Evolutionary conservation across 75 land plant species (phyloP).

Genomic region (Pseudotsuga menziesii): DNA sequence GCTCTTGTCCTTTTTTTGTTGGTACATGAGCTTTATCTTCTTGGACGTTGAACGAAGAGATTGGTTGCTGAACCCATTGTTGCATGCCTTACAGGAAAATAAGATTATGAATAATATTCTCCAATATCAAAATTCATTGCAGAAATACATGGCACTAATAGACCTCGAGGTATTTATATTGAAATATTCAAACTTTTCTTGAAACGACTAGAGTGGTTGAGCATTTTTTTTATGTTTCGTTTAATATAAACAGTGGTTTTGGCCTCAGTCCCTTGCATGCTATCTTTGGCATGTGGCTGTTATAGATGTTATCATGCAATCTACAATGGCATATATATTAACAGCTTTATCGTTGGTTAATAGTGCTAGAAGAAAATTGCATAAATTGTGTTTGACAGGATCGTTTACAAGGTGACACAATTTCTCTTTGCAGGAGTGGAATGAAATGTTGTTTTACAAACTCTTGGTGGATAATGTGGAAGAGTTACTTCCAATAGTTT

Average conservation of each 20-base stretch:
- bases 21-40: not conserved
- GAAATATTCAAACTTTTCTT: not conserved
- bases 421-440: slow-evolving; percentile 57
- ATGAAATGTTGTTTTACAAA: slow-evolving; percentile 88
- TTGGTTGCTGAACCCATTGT: not conserved
- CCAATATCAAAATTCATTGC: slow-evolving; percentile 71
- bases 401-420: not conserved
- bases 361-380: not conserved
- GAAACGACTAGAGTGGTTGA: not conserved
- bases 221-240: not conserved
- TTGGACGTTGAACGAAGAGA: not conserved
- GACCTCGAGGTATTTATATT: slow-evolving; percentile 64
- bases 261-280: no score
- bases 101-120: slow-evolving; percentile 71
- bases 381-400: not conserved
- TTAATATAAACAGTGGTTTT: not conserved
- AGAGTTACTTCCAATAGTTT: slow-evolving; percentile 84
- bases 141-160: slow-evolving; percentile 91
- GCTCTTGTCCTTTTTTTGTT: not conserved
- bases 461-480: slow-evolving; percentile 82
- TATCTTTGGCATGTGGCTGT: no score
- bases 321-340: no score
- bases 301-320: no score
- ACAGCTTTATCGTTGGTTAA: not conserved
- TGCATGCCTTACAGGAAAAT: slow-evolving; percentile 43